Percentiles rank a stretch among this genome's conserved stretches.
These are phyloP conservation scores for Plasmodium reichenowi DNA, from an alignment of 169 alveolate species.

Conservation along the genomic window DNA sequence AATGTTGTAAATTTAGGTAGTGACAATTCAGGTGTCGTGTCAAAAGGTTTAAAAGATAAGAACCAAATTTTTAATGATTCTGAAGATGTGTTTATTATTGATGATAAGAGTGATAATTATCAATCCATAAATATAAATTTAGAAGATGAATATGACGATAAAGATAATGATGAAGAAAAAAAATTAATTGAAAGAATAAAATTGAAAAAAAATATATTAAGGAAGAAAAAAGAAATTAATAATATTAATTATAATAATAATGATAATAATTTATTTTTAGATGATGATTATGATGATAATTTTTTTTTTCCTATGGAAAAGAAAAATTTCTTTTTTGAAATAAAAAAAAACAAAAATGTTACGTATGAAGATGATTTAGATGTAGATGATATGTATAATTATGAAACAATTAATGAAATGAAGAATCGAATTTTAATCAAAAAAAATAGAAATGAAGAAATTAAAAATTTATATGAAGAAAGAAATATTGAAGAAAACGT, in stretches of 20 bases:
- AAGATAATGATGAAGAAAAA: constrained; percentile 71
- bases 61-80: neutral
- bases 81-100: neutral
- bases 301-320: neutral
- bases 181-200: constrained; percentile 66
- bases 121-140: neutral
- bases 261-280: neutral
- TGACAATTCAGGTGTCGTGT: no score
- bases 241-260: neutral
- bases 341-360: neutral
- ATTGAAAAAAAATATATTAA: constrained; percentile 48
- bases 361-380: constrained; percentile 42
- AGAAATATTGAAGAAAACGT: neutral
- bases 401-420: constrained; percentile 56
- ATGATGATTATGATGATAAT: neutral
- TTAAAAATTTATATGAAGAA: constrained; percentile 17
- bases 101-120: neutral
- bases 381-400: constrained; percentile 54
- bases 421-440: constrained; percentile 50
- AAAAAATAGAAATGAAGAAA: constrained; percentile 41
- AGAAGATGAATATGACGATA: constrained; percentile 18
- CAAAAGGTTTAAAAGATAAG: no score
- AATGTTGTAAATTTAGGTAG: no score
- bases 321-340: neutral
- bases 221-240: constrained; percentile 48